Evolutionary conservation across 2,329 filamentous ascomycete species (phyloP).

Genomic region (Alternaria infectoria): DNA sequence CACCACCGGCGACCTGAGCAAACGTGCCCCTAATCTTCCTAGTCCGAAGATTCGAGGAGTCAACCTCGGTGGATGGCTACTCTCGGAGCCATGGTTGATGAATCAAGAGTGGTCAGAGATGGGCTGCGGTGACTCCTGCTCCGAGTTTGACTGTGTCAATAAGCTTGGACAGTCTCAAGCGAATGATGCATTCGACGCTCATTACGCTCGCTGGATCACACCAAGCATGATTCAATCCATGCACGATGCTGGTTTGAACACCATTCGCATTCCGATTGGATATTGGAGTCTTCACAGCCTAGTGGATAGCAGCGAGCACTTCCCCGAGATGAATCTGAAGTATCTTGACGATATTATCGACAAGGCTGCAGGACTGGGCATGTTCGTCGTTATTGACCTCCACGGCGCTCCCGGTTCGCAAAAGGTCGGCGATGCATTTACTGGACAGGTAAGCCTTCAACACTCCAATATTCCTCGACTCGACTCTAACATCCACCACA

Average conservation of each 20-base stretch:
- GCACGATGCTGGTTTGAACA: constrained; percentile 58
- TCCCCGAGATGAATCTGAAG: constrained; percentile 56
- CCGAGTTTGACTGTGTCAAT: constrained; percentile 63
- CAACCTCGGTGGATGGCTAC: constrained; percentile 60
- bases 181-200: constrained; percentile 55
- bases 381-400: constrained; percentile 63
- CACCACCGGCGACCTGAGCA: constrained; percentile 5
- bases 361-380: constrained; percentile 57
- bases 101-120: constrained; percentile 55
- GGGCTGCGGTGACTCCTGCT: constrained; percentile 53
- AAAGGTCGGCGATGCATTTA: constrained; percentile 54
- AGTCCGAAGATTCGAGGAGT: constrained; percentile 60
- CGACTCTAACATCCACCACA: constrained; percentile 1
- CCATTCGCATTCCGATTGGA: constrained; percentile 61
- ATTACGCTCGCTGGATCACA: constrained; percentile 61
- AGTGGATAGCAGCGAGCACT: constrained; percentile 58
- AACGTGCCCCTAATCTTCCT: constrained; percentile 7
- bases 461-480: not conserved
- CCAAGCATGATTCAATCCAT: constrained; percentile 58
- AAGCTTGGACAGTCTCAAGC: constrained; percentile 56
- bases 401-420: constrained; percentile 62
- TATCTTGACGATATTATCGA: constrained; percentile 57
- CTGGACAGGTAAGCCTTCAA: constrained; percentile 48
- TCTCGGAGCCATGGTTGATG: constrained; percentile 64
- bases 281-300: constrained; percentile 63